Conservation (phyloP, 345 rosid species). For the Iberis pinnata region DNA sequence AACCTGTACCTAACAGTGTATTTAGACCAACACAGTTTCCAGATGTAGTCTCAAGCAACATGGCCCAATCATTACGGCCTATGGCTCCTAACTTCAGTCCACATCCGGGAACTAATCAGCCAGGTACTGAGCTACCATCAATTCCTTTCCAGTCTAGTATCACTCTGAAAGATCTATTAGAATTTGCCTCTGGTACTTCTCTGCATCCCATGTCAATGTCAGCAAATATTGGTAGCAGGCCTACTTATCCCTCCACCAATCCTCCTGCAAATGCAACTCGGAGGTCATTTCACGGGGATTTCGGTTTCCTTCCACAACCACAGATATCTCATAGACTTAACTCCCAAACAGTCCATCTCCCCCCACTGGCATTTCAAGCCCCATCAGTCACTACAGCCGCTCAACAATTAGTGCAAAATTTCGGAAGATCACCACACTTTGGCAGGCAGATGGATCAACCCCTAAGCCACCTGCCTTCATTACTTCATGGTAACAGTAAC, state of each 20-base stretch:
- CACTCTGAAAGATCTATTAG: constrained; percentile 31
- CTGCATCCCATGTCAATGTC: constrained; percentile 29
- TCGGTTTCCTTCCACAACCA: constrained; percentile 50
- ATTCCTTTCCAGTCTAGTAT: constrained; percentile 25
- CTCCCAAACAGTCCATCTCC: constrained; percentile 32
- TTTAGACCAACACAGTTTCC: constrained; percentile 28
- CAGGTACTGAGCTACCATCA: constrained; percentile 30
- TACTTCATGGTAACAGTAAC: constrained; percentile 27
- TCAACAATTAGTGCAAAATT: constrained; percentile 42
- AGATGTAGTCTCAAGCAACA: constrained; percentile 32
- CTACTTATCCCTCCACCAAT: constrained; percentile 39
- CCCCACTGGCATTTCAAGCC: constrained; percentile 33
- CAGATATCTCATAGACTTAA: constrained; percentile 40
- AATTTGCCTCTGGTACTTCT: constrained; percentile 33
- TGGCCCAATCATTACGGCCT: constrained; percentile 37
- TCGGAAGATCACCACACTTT: constrained; percentile 35
- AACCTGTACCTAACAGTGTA: constrained; percentile 29
- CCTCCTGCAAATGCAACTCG: constrained; percentile 29
- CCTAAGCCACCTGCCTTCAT: constrained; percentile 21
- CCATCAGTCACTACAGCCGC: constrained; percentile 35
- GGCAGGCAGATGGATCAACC: constrained; percentile 46
- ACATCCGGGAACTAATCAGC: constrained; percentile 35
- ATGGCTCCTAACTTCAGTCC: constrained; percentile 35
- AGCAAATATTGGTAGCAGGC: constrained; percentile 29
- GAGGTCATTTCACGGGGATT: constrained; percentile 44